Percentiles rank a stretch among this genome's conserved stretches.
Conservation (phyloP, 495 filamentous ascomycete genomes). For the Penicillium taxi region DNA sequence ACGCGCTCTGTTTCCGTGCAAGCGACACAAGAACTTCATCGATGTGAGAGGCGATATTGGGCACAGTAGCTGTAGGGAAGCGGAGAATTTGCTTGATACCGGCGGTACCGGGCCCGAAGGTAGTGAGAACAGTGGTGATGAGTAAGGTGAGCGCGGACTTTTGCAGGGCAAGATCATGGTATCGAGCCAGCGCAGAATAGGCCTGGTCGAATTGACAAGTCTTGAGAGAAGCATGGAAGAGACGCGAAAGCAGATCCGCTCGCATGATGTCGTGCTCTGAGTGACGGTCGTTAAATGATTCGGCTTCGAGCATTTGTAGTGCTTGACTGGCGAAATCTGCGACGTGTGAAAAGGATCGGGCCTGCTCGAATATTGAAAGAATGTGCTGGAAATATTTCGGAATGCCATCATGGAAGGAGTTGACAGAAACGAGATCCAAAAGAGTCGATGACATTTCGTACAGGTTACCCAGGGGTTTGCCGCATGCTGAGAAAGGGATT, state of each 20-base stretch:
- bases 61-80: constrained; percentile 55
- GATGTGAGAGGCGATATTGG: constrained; percentile 64
- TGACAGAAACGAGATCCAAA: constrained; percentile 62
- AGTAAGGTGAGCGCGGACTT: constrained; percentile 56
- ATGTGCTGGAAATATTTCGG: constrained; percentile 83
- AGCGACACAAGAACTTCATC: constrained; percentile 64
- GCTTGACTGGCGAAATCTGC: constrained; percentile 77
- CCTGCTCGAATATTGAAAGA: constrained; percentile 68
- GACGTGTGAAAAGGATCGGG: constrained; percentile 66
- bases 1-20: constrained; percentile 30
- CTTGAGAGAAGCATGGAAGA: constrained; percentile 73
- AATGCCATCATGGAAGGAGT: constrained; percentile 66
- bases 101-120: constrained; percentile 47
- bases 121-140: constrained; percentile 61
- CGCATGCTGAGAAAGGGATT: constrained; percentile 23
- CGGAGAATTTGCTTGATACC: constrained; percentile 55
- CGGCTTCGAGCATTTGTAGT: constrained; percentile 52
- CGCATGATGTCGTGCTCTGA: constrained; percentile 26
- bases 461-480: constrained; percentile 39
- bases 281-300: constrained; percentile 35
- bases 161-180: constrained; percentile 61
- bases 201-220: constrained; percentile 74
- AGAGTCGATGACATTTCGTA: constrained; percentile 50
- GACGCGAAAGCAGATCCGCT: constrained; percentile 67
- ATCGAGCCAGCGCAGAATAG: constrained; percentile 65